Evolutionary conservation across 768 basidiomycete species (phyloP).

Genomic region (Mycena vitilis): DNA sequence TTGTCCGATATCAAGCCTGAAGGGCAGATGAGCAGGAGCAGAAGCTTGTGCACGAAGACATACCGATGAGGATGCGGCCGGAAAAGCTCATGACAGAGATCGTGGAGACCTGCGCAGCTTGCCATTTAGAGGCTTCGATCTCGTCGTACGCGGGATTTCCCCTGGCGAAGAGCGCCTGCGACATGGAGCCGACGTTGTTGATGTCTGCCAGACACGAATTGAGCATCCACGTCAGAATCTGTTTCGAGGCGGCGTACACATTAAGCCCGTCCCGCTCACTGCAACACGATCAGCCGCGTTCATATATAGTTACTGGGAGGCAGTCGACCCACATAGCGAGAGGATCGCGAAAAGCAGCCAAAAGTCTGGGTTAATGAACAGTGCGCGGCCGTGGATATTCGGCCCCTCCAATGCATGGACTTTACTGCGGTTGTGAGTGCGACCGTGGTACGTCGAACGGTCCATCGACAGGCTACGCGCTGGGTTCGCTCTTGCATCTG

Average conservation of each 20-base stretch:
- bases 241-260: slow-evolving; percentile 62
- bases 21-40: slow-evolving; percentile 1
- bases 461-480: too few relatives aligned
- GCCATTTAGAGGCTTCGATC: slow-evolving; percentile 76
- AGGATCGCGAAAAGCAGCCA: slow-evolving; percentile 57
- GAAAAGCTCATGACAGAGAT: slow-evolving; percentile 85
- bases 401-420: slow-evolving; percentile 57
- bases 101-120: slow-evolving; percentile 86
- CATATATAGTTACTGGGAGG: background rate
- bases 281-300: slow-evolving; percentile 4
- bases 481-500: slow-evolving; percentile 32
- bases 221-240: slow-evolving; percentile 12
- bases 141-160: slow-evolving; percentile 73
- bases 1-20: slow-evolving; percentile 79
- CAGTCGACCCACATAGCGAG: slow-evolving; percentile 61
- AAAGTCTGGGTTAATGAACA: slow-evolving; percentile 62
- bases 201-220: slow-evolving; percentile 68
- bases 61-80: slow-evolving; percentile 84
- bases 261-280: slow-evolving; percentile 82
- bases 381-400: slow-evolving; percentile 55
- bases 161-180: slow-evolving; percentile 75
- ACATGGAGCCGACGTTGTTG: slow-evolving; percentile 82
- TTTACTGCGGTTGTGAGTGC: slow-evolving; percentile 37
- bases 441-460: slow-evolving; percentile 23
- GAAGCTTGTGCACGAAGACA: slow-evolving; percentile 5